Conservation (phyloP, 192 early-diverging fungal genomes). For the Mortierella antarctica region DNA sequence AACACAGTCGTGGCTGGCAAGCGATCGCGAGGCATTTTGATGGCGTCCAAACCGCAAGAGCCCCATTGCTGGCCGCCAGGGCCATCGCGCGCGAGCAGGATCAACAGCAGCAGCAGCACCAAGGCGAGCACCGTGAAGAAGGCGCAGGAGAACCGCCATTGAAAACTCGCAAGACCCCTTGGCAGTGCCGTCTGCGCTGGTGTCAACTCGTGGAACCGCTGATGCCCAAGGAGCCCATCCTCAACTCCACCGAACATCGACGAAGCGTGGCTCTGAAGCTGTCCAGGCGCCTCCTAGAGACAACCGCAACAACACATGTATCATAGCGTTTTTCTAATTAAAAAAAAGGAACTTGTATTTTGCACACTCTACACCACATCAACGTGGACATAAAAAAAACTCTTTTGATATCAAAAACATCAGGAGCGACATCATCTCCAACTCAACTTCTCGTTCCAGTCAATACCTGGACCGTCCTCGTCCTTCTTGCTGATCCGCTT, state of each 20-base stretch:
- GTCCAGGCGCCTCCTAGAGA: slow-evolving; percentile 17
- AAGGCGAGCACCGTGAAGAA: neutral
- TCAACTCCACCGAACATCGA: neutral
- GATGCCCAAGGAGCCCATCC: slow-evolving; percentile 20
- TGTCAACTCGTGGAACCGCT: slow-evolving; percentile 41
- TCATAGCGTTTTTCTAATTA: neutral
- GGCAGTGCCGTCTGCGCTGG: slow-evolving; percentile 45
- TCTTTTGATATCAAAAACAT: neutral
- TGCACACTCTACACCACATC: neutral
- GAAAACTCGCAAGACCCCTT: slow-evolving; percentile 26
- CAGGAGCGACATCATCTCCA: neutral
- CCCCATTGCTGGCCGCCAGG: slow-evolving; percentile 6
- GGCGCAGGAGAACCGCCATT: neutral
- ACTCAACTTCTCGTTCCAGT: slow-evolving; percentile 24
- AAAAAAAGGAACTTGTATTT: neutral
- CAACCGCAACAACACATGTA: neutral
- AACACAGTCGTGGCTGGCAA: slow-evolving; percentile 24
- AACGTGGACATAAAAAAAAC: too few species aligned
- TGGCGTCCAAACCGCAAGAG: slow-evolving; percentile 31
- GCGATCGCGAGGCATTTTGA: slow-evolving; percentile 28
- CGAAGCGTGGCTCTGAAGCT: slow-evolving; percentile 4
- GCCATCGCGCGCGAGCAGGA: neutral
- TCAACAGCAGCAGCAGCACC: too few species aligned
- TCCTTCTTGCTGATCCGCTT: slow-evolving; percentile 12
- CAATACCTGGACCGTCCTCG: neutral